Percentiles rank a stretch among this genome's conserved stretches.
Conservation (phyloP, 805 yeast species). For the Myxozyma sirexii region DNA sequence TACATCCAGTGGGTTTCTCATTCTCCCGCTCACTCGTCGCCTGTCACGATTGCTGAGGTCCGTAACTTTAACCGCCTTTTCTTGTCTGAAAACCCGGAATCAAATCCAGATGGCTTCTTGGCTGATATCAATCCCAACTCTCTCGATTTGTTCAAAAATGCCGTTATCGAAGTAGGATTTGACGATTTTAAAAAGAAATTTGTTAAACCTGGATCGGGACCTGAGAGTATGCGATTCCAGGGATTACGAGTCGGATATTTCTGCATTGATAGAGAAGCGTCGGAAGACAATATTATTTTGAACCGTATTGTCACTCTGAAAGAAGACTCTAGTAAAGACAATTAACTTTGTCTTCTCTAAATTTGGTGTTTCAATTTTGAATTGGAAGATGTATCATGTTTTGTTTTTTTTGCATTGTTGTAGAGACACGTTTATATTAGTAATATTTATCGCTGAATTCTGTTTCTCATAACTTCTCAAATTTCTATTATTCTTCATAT, state of each 20-base stretch:
- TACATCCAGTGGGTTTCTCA: slow-evolving; percentile 96
- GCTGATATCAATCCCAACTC: slow-evolving; percentile 80
- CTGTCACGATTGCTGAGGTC: slow-evolving; percentile 69
- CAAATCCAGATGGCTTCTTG: slow-evolving; percentile 85
- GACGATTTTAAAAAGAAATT: slow-evolving; percentile 60
- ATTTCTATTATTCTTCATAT: too few species aligned
- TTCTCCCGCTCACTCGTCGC: slow-evolving; percentile 60
- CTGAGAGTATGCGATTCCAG: slow-evolving; percentile 94
- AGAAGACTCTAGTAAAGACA: slow-evolving; percentile 54
- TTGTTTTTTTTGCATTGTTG: not conserved
- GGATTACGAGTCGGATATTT: slow-evolving; percentile 96
- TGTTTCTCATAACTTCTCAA: too few species aligned
- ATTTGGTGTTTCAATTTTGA: not conserved
- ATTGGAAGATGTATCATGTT: not conserved
- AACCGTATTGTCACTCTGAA: slow-evolving; percentile 93
- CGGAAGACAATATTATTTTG: slow-evolving; percentile 63
- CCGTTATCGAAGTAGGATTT: slow-evolving; percentile 80
- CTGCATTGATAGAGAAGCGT: slow-evolving; percentile 81
- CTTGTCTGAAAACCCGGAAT: slow-evolving; percentile 86
- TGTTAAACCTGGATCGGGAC: slow-evolving; percentile 59
- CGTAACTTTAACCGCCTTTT: slow-evolving; percentile 87
- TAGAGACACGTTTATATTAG: not conserved
- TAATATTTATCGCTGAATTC: too few species aligned
- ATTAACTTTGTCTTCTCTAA: not conserved
- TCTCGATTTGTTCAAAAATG: slow-evolving; percentile 64